Conservation (phyloP, 768 basidiomycete genomes). For the Daedalea quercina region DNA sequence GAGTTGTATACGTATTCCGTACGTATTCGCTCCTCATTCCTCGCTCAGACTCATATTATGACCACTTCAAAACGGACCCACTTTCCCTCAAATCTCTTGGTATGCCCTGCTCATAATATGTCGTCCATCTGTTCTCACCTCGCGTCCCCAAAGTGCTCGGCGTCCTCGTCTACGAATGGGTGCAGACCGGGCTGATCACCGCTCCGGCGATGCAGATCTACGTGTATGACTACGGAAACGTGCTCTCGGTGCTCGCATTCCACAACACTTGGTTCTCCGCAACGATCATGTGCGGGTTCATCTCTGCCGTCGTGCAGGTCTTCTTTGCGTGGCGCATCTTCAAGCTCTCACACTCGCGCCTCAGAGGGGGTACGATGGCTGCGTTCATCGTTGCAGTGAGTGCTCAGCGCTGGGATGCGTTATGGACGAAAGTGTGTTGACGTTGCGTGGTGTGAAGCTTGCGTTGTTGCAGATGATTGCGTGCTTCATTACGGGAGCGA, state of each 20-base stretch:
- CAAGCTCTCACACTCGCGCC: background rate
- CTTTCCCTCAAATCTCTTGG: background rate
- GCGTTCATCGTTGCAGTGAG: background rate
- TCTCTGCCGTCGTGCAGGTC: constrained; percentile 3
- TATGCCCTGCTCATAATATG: background rate
- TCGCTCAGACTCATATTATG: background rate
- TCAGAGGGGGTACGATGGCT: background rate
- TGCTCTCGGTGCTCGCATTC: background rate
- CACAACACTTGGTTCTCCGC: constrained; percentile 5
- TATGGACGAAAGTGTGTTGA: no score
- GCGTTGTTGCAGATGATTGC: no score
- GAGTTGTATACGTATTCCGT: background rate
- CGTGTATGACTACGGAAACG: constrained; percentile 1
- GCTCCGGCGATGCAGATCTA: background rate
- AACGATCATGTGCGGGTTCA: constrained; percentile 2
- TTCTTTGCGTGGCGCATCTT: constrained; percentile 10
- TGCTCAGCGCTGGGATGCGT: no score
- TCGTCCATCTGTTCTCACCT: background rate
- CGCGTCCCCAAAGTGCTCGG: background rate
- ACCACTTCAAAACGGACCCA: background rate
- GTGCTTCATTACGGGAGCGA: no score
- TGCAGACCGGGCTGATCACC: constrained; percentile 3
- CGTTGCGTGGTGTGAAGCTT: no score
- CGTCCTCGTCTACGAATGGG: constrained; percentile 1
- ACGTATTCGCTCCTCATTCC: no score